A percentile compares a stretch with the other conserved stretches of the same genome.
These are phyloP conservation scores for Ophiocordyceps camponoti-saundersi DNA, from an alignment of 2,329 filamentous ascomycete species.

Conservation along the genomic window DNA sequence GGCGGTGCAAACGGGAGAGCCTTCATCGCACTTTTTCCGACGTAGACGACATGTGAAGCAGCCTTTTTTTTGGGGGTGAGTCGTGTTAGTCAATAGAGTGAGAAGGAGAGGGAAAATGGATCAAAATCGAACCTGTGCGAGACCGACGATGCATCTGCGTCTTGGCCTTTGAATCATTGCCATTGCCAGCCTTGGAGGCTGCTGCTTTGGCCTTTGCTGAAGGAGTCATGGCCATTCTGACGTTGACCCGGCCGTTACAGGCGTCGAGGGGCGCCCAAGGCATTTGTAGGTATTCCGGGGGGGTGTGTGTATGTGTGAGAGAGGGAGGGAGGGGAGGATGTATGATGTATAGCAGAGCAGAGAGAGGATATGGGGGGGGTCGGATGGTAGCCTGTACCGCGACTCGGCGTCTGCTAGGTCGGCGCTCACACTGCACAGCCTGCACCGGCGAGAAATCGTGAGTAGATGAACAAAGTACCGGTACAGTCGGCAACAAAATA, in stretches of 20 bases:
- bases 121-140: slow-evolving; percentile 58
- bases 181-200: slow-evolving; percentile 30
- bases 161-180: slow-evolving; percentile 42
- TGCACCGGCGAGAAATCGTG: neutral
- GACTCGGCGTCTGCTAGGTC: neutral
- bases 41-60: slow-evolving; percentile 53
- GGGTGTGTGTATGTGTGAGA: too few species aligned
- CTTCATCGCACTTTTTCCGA: slow-evolving; percentile 55
- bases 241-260: slow-evolving; percentile 30
- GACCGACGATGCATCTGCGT: slow-evolving; percentile 86
- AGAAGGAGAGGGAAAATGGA: too few species aligned
- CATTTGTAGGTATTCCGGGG: slow-evolving; percentile 32
- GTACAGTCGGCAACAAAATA: too few species aligned
- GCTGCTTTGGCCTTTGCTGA: slow-evolving; percentile 40
- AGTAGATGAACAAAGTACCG: neutral
- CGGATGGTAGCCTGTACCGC: too few species aligned
- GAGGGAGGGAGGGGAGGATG: too few species aligned
- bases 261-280: slow-evolving; percentile 48
- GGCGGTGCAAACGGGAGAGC: slow-evolving; percentile 42
- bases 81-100: neutral
- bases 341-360: too few species aligned
- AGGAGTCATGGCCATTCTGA: slow-evolving; percentile 46
- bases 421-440: neutral
- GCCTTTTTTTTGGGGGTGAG: slow-evolving; percentile 18
- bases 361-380: too few species aligned